Conservation (phyloP, 345 rosid species). For the Eutrema yunnanense region DNA sequence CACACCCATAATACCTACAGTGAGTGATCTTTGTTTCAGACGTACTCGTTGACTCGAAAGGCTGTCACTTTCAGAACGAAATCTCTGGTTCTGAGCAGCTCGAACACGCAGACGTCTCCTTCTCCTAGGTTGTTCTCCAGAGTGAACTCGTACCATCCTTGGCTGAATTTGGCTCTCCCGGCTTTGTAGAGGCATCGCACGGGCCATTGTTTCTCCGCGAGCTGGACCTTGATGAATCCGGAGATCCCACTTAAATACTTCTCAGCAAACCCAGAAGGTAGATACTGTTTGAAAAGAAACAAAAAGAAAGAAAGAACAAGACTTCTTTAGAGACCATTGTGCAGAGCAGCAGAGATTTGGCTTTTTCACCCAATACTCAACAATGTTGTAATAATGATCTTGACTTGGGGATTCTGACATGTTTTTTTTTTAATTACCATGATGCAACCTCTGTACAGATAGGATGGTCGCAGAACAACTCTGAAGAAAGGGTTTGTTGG, state of each 20-base stretch:
- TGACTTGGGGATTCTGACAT: neutral
- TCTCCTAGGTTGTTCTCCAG: slow-evolving; percentile 78
- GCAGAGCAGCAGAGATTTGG: neutral
- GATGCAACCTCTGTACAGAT: slow-evolving; percentile 70
- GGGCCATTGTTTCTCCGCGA: slow-evolving; percentile 75
- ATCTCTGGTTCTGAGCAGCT: slow-evolving; percentile 64
- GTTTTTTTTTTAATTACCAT: slow-evolving; percentile 46
- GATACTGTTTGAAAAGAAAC: slow-evolving; percentile 43
- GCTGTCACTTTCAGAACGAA: slow-evolving; percentile 75
- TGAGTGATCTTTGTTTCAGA: slow-evolving; percentile 16
- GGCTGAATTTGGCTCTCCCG: slow-evolving; percentile 80
- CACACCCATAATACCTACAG: slow-evolving; percentile 15
- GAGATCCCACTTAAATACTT: slow-evolving; percentile 73
- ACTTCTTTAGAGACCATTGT: neutral
- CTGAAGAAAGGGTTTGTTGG: slow-evolving; percentile 79
- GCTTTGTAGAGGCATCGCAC: slow-evolving; percentile 86
- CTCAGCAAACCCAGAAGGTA: slow-evolving; percentile 86
- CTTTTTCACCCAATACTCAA: neutral
- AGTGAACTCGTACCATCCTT: slow-evolving; percentile 91
- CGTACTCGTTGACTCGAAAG: slow-evolving; percentile 48
- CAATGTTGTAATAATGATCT: neutral
- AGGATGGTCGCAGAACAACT: slow-evolving; percentile 82
- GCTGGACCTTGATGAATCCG: slow-evolving; percentile 76
- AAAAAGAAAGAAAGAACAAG: neutral
- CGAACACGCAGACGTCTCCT: slow-evolving; percentile 84